These are phyloP conservation scores for Poterioochromonas sp. DNA, from an alignment of 352 stramenopile species.

Conservation along the genomic window DNA sequence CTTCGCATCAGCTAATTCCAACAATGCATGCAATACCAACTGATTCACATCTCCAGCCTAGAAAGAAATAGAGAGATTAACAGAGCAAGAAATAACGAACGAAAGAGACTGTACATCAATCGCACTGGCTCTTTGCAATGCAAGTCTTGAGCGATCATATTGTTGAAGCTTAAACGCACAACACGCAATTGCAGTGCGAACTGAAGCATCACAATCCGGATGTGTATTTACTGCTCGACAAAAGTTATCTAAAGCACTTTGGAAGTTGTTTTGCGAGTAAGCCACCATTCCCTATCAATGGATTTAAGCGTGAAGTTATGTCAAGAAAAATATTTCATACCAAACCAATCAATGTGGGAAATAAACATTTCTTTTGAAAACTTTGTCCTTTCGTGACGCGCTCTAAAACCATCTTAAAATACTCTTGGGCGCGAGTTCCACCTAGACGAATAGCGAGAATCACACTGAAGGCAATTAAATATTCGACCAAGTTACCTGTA, in stretches of 20 bases:
- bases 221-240: neutral
- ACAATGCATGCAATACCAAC: neutral
- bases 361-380: constrained; percentile 1
- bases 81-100: neutral
- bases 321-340: neutral
- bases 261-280: neutral
- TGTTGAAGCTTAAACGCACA: constrained; percentile 6
- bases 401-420: neutral
- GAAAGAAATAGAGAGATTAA: neutral
- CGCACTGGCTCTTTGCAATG: neutral
- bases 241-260: neutral
- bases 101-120: neutral
- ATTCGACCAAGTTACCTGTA: neutral
- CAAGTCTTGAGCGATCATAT: neutral
- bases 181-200: neutral
- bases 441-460: neutral
- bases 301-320: neutral
- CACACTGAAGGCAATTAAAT: neutral
- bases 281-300: neutral
- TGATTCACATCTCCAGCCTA: neutral
- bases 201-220: neutral
- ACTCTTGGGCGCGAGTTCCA: neutral
- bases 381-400: neutral
- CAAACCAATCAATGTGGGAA: neutral
- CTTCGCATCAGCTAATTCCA: neutral